A percentile compares a stretch with the other conserved stretches of the same genome.
These are phyloP conservation scores for Cadophora luteo-olivacea DNA, from an alignment of 2,329 filamentous ascomycete genomes.

Conservation along the genomic window DNA sequence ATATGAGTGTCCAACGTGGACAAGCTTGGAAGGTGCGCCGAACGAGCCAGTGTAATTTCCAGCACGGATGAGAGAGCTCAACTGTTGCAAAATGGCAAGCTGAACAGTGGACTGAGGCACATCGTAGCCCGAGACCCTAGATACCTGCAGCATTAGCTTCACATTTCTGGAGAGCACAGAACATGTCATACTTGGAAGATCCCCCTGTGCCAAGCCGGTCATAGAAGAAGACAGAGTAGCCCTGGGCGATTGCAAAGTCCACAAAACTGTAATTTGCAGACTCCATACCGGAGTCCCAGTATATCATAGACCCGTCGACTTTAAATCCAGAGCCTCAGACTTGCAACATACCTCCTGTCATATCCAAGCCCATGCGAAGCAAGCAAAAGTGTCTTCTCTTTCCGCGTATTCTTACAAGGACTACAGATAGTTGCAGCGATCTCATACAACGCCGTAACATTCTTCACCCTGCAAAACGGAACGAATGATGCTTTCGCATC, in stretches of 20 bases:
- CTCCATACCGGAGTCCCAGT: conserved; percentile 45
- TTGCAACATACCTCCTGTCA: conserved; percentile 1
- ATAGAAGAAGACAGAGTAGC: conserved; percentile 47
- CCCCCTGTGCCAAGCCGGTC: conserved; percentile 46
- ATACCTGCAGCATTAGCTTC: background rate
- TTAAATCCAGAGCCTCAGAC: background rate
- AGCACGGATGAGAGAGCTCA: conserved; percentile 30
- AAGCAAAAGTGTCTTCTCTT: conserved; percentile 3
- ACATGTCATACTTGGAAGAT: conserved; percentile 39
- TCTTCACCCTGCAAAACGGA: conserved; percentile 16
- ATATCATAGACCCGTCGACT: conserved; percentile 18
- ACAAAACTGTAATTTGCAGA: conserved; percentile 46
- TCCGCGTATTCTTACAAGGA: background rate
- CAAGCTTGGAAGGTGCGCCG: conserved; percentile 48
- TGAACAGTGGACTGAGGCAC: conserved; percentile 42
- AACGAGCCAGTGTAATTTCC: conserved; percentile 36
- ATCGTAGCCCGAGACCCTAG: conserved; percentile 37
- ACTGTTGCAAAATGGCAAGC: conserved; percentile 26
- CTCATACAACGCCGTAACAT: conserved; percentile 23
- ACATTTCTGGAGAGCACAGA: background rate
- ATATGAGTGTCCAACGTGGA: conserved; percentile 71
- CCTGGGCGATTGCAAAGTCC: conserved; percentile 41
- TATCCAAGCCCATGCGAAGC: conserved; percentile 13
- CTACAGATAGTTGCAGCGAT: conserved; percentile 7
- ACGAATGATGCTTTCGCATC: background rate